phyloP scores from a whole-genome alignment of 306 rosid species.

The Vigna radiata region DNA sequence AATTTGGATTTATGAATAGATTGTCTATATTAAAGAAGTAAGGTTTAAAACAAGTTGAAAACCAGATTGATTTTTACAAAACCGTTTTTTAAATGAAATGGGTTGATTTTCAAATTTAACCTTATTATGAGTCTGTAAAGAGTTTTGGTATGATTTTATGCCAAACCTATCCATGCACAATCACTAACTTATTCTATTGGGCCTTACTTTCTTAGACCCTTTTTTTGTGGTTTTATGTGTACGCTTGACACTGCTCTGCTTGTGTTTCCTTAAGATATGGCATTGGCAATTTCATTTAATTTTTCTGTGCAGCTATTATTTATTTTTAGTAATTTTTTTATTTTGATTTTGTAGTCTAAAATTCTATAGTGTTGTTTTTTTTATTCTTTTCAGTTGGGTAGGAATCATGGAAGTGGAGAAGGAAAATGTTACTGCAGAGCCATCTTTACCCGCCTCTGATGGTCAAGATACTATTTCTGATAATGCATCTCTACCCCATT shows the following conservation, averaged over 20 bases:
- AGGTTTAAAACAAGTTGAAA: neutral
- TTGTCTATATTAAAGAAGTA: neutral
- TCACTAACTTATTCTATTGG: neutral
- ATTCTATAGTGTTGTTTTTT: neutral
- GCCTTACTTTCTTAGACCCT: too few relatives aligned
- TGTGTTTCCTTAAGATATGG: neutral
- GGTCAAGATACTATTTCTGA: slow-evolving; percentile 46
- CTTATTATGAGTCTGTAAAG: neutral
- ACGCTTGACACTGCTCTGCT: neutral
- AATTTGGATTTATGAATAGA: neutral
- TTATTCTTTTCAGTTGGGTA: neutral
- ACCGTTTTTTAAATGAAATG: neutral
- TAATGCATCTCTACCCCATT: slow-evolving; percentile 43
- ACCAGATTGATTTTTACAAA: neutral
- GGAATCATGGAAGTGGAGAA: slow-evolving; percentile 46
- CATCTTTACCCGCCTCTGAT: slow-evolving; percentile 53
- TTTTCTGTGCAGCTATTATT: neutral
- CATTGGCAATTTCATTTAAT: neutral
- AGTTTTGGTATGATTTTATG: neutral
- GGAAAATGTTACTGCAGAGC: slow-evolving; percentile 59
- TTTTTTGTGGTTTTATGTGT: neutral
- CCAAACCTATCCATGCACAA: neutral
- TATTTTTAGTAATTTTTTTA: slow-evolving; percentile 3
- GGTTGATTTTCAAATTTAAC: neutral
- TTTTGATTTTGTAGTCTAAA: slow-evolving; percentile 12